Percentiles rank a stretch among this genome's conserved stretches.
Evolutionary conservation across 495 filamentous ascomycete genomes (phyloP).

Genomic region (Podospora anserina): DNA sequence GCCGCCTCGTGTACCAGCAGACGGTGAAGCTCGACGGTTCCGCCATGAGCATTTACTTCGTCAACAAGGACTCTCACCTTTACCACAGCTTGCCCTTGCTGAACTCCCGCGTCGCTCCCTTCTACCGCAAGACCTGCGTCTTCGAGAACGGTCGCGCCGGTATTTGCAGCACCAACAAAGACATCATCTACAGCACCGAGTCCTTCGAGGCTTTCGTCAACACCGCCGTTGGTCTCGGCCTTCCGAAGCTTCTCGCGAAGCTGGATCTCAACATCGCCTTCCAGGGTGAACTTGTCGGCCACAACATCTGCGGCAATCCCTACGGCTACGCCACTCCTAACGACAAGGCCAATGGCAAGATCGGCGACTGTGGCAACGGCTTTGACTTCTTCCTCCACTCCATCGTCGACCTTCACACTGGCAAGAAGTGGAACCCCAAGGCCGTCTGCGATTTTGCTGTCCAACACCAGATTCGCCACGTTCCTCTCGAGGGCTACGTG

Average conservation of each 20-base stretch:
- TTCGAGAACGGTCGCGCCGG: conserved; percentile 27
- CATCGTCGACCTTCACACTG: conserved; percentile 20
- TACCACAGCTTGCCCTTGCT: conserved; percentile 11
- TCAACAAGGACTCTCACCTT: conserved; percentile 10
- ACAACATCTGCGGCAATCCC: conserved; percentile 23
- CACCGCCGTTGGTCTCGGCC: conserved; percentile 10
- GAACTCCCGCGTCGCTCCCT: neutral
- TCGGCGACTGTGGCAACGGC: neutral
- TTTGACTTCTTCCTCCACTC: conserved; percentile 27
- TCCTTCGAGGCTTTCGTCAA: conserved; percentile 14
- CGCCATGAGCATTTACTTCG: conserved; percentile 28
- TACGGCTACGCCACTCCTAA: conserved; percentile 11
- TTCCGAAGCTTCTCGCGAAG: conserved; percentile 16
- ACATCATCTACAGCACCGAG: conserved; percentile 15
- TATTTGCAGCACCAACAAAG: conserved; percentile 25
- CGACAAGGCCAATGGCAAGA: neutral
- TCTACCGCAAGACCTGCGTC: neutral
- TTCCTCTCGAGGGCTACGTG: conserved; percentile 26
- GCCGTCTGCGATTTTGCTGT: conserved; percentile 15
- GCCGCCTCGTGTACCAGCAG: conserved; percentile 21
- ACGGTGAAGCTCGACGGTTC: conserved; percentile 30
- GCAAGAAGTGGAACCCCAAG: conserved; percentile 16
- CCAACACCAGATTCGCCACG: conserved; percentile 24
- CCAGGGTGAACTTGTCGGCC: conserved; percentile 33
- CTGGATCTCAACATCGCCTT: conserved; percentile 21